Evolutionary conservation across 805 yeast species (phyloP).

Genomic region (Martiniozyma abietophila): DNA sequence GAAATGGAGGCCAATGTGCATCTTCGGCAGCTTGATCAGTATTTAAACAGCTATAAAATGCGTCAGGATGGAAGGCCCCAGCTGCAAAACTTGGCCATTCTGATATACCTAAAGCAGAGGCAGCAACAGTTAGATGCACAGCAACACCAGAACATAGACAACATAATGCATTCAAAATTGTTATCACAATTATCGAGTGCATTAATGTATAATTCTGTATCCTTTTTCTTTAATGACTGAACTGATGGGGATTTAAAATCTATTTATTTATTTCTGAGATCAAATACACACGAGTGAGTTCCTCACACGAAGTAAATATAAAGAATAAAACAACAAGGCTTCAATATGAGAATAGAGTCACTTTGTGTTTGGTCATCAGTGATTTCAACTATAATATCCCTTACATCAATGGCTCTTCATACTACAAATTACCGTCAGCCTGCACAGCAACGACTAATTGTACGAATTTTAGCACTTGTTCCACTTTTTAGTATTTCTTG

Average conservation of each 20-base stretch:
- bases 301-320: too few relatives aligned
- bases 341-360: too few relatives aligned
- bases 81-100: constrained; percentile 32
- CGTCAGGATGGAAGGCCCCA: constrained; percentile 65
- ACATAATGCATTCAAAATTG: too few relatives aligned
- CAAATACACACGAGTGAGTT: too few relatives aligned
- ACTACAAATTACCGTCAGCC: constrained; percentile 78
- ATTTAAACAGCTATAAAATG: constrained; percentile 52
- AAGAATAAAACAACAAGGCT: too few relatives aligned
- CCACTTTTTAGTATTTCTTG: constrained; percentile 76
- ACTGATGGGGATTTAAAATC: too few relatives aligned
- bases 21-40: constrained; percentile 46
- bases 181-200: too few relatives aligned
- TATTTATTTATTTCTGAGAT: too few relatives aligned
- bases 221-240: too few relatives aligned
- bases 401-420: constrained; percentile 41
- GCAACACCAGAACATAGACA: constrained; percentile 25
- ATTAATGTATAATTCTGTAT: too few relatives aligned
- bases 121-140: constrained; percentile 29
- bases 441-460: constrained; percentile 72
- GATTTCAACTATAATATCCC: constrained; percentile 32
- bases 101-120: constrained; percentile 26
- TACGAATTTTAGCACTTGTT: constrained; percentile 72
- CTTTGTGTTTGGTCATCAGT: constrained; percentile 10
- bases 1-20: constrained; percentile 65